phyloP scores from a whole-genome alignment of 805 yeast species.

The Sungouiozyma intestinalis region DNA sequence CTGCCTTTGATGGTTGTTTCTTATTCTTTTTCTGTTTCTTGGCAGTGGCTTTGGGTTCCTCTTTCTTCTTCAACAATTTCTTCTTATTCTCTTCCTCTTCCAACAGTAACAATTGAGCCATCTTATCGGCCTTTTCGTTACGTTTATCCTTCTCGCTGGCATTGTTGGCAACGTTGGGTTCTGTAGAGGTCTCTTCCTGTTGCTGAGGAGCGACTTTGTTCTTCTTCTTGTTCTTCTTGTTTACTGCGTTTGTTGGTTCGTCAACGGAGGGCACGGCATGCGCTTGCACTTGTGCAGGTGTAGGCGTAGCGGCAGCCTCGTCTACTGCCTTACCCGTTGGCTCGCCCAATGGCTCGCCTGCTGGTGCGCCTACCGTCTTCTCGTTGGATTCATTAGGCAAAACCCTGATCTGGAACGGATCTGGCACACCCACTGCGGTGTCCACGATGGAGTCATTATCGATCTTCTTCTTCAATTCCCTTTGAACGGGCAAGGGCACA shows the following conservation, averaged over 20 bases:
- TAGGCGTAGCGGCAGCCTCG: not conserved
- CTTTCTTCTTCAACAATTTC: slow-evolving; percentile 3
- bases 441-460: slow-evolving; percentile 3
- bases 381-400: slow-evolving; percentile 1
- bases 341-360: too few relatives aligned
- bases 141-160: slow-evolving; percentile 2
- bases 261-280: too few relatives aligned
- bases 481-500: slow-evolving; percentile 20
- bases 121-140: slow-evolving; percentile 14
- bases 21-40: slow-evolving; percentile 3
- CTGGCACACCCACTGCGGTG: not conserved
- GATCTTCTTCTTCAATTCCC: slow-evolving; percentile 8
- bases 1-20: slow-evolving; percentile 2
- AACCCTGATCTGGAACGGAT: not conserved
- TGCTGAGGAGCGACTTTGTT: slow-evolving; percentile 2
- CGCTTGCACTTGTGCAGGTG: not conserved
- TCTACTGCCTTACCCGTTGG: too few relatives aligned
- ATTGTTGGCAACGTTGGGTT: not conserved
- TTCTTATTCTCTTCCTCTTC: slow-evolving; percentile 11
- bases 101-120: slow-evolving; percentile 15
- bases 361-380: slow-evolving; percentile 3
- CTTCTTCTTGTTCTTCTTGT: not conserved
- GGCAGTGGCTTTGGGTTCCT: slow-evolving; percentile 3
- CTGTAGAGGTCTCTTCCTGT: not conserved
- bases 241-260: too few relatives aligned